phyloP scores from a whole-genome alignment of 1,139 yeast genomes.

The Suhomyces atakaporum region DNA sequence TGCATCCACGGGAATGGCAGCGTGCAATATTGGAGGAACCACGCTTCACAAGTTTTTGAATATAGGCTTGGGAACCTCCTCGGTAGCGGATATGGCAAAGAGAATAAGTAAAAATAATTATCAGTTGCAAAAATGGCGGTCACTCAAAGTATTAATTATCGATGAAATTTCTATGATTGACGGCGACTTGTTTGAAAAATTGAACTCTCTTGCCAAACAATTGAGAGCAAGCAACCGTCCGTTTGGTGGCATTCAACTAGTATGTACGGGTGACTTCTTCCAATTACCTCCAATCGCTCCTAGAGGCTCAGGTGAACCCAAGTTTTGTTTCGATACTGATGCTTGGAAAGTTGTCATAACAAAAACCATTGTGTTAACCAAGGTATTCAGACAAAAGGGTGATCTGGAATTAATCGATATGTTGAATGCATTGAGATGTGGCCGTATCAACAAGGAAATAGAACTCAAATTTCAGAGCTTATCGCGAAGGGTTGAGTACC shows the following conservation, averaged over 20 bases:
- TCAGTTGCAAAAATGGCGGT: conserved; percentile 57
- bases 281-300: conserved; percentile 84
- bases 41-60: conserved; percentile 81
- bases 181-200: conserved; percentile 68
- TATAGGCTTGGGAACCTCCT: conserved; percentile 67
- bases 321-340: conserved; percentile 59
- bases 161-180: conserved; percentile 93
- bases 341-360: conserved; percentile 58
- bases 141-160: conserved; percentile 64
- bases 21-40: conserved; percentile 80
- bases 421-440: conserved; percentile 73
- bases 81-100: conserved; percentile 43
- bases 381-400: conserved; percentile 74
- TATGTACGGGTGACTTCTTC: conserved; percentile 87
- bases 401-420: conserved; percentile 68
- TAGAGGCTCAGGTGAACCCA: conserved; percentile 25
- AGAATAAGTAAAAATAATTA: conserved; percentile 49
- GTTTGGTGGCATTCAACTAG: conserved; percentile 87
- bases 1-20: conserved; percentile 93
- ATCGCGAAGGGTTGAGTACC: conserved; percentile 55
- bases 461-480: conserved; percentile 48
- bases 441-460: conserved; percentile 52
- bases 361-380: conserved; percentile 58
- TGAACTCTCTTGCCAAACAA: conserved; percentile 63
- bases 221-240: conserved; percentile 56